Percentiles rank a stretch among this genome's conserved stretches.
phyloP scores from a whole-genome alignment of 768 basidiomycete species.

The Macrolepiota fuliginosa region DNA sequence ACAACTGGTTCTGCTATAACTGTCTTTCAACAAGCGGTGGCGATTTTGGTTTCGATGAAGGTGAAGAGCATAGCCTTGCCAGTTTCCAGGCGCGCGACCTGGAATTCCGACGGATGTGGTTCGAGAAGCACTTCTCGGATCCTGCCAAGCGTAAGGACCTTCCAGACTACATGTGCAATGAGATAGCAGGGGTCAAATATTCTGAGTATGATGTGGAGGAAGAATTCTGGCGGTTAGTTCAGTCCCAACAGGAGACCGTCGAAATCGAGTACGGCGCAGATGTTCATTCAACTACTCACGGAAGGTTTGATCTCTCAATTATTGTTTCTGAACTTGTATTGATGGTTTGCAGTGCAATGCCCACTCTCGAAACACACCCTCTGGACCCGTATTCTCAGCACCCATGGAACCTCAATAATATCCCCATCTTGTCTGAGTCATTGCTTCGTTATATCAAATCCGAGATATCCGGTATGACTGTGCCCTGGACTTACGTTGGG shows the following conservation, averaged over 20 bases:
- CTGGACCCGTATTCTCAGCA: slow-evolving; percentile 84
- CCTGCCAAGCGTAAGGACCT: slow-evolving; percentile 39
- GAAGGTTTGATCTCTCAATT: slow-evolving; percentile 61
- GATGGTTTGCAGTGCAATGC: slow-evolving; percentile 71
- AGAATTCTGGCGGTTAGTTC: slow-evolving; percentile 97
- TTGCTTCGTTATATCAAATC: slow-evolving; percentile 96
- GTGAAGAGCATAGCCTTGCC: slow-evolving; percentile 89
- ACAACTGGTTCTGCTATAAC: slow-evolving; percentile 94
- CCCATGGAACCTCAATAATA: slow-evolving; percentile 97
- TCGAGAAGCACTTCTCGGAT: slow-evolving; percentile 53
- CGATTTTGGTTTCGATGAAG: slow-evolving; percentile 98
- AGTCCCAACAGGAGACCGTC: slow-evolving; percentile 85
- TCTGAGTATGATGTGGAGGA: slow-evolving; percentile 89
- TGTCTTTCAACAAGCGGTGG: slow-evolving; percentile 91
- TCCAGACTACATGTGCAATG: slow-evolving; percentile 48
- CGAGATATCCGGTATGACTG: slow-evolving; percentile 99
- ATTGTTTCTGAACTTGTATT: slow-evolving; percentile 5
- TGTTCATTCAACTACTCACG: slow-evolving; percentile 95
- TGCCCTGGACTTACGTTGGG: slow-evolving; percentile 98
- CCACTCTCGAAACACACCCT: slow-evolving; percentile 92
- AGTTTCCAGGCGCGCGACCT: slow-evolving; percentile 90
- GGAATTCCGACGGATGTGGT: slow-evolving; percentile 90
- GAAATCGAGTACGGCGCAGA: slow-evolving; percentile 99
- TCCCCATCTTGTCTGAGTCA: slow-evolving; percentile 90
- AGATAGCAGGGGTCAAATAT: slow-evolving; percentile 60